Conservation (phyloP, 2,329 filamentous ascomycete genomes). For the Aspergillus carbonarius region DNA sequence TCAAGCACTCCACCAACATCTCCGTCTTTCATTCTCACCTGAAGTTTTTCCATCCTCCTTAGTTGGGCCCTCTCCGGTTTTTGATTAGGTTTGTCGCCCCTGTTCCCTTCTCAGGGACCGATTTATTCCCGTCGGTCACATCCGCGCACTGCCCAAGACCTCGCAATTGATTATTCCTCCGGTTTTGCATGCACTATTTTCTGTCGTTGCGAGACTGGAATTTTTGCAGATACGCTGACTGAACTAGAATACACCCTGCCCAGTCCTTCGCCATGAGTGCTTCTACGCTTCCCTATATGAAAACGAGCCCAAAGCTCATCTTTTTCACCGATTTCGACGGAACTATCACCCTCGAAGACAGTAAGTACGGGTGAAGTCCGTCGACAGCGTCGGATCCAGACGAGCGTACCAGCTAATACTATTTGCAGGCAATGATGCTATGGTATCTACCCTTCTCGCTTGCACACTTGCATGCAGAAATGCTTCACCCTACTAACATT, state of each 20-base stretch:
- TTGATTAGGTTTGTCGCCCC: background rate
- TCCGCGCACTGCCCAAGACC: background rate
- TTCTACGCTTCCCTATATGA: slow-evolving; percentile 40
- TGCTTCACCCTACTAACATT: slow-evolving; percentile 44
- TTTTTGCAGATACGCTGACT: too few relatives aligned
- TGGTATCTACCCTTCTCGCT: slow-evolving; percentile 43
- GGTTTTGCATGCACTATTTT: too few relatives aligned
- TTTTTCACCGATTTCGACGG: slow-evolving; percentile 99
- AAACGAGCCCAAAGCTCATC: slow-evolving; percentile 76
- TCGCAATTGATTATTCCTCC: background rate
- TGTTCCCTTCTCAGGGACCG: background rate
- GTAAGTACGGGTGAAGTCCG: slow-evolving; percentile 39
- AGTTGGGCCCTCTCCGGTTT: background rate
- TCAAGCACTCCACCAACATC: background rate
- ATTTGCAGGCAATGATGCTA: slow-evolving; percentile 60
- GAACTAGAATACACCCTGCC: too few relatives aligned
- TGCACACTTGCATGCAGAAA: background rate
- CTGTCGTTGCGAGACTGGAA: background rate
- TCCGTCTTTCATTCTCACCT: background rate
- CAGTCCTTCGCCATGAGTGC: slow-evolving; percentile 30
- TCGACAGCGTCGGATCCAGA: background rate
- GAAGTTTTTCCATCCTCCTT: too few relatives aligned
- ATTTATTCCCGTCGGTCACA: background rate
- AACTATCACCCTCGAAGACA: slow-evolving; percentile 78
- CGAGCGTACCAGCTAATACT: slow-evolving; percentile 13